A percentile compares a stretch with the other conserved stretches of the same genome.
These are phyloP conservation scores for Colletotrichum shisoi DNA, from an alignment of 2,329 filamentous ascomycete genomes.

Conservation along the genomic window DNA sequence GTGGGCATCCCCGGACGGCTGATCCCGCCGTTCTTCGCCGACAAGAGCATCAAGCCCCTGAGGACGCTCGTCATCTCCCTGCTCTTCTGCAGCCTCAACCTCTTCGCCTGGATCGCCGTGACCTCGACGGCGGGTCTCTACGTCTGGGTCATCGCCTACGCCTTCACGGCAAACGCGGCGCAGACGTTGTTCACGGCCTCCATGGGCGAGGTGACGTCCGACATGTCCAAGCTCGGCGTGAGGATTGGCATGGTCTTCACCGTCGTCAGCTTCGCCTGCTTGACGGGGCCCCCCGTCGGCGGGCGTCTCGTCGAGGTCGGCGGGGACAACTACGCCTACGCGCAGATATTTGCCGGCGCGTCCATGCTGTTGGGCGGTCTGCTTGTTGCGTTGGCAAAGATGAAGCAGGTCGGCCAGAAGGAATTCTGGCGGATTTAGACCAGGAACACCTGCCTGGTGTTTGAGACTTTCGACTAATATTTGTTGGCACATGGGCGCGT, in stretches of 20 bases:
- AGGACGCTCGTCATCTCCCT: constrained; percentile 37
- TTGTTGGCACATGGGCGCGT: neutral
- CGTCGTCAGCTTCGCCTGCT: constrained; percentile 49
- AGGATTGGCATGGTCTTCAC: constrained; percentile 54
- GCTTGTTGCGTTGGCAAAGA: constrained; percentile 30
- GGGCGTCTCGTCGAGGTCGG: constrained; percentile 53
- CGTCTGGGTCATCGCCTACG: constrained; percentile 39
- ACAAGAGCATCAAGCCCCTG: constrained; percentile 39
- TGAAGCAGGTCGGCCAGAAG: constrained; percentile 32
- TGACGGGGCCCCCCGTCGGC: constrained; percentile 53
- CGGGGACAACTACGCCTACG: constrained; percentile 19
- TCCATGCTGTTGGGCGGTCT: constrained; percentile 29
- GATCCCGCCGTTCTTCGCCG: constrained; percentile 40
- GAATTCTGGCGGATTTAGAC: constrained; percentile 18
- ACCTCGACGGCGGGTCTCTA: constrained; percentile 48
- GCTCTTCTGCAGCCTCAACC: constrained; percentile 28
- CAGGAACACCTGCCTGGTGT: neutral
- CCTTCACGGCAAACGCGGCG: constrained; percentile 51
- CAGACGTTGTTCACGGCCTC: constrained; percentile 53
- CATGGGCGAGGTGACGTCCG: constrained; percentile 51
- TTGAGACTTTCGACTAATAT: no score
- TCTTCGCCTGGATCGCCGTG: constrained; percentile 50
- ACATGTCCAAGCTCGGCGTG: constrained; percentile 51
- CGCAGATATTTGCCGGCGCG: constrained; percentile 30
- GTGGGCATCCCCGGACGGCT: constrained; percentile 39